Evolutionary conservation across 108 stramenopile genomes (phyloP).

Genomic region (Thalassiosira profunda): DNA sequence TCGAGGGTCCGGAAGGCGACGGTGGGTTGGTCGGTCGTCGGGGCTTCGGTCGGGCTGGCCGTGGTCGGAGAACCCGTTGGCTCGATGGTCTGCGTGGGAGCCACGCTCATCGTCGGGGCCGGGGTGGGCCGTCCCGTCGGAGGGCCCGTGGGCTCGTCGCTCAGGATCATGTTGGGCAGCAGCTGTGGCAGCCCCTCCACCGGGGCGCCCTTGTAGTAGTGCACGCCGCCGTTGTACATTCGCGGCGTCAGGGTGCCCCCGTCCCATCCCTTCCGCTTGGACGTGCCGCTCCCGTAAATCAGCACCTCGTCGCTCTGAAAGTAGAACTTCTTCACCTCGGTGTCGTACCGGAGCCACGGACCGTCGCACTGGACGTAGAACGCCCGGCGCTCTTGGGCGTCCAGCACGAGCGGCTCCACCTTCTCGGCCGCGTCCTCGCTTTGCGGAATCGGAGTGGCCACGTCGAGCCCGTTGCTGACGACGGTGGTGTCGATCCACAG

Average conservation of each 20-base stretch:
- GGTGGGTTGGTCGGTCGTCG: too few relatives aligned
- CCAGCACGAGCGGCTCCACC: constrained; percentile 1
- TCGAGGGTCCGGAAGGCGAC: too few relatives aligned
- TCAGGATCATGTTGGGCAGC: too few relatives aligned
- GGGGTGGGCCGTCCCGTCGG: too few relatives aligned
- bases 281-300: neutral
- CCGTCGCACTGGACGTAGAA: constrained; percentile 33
- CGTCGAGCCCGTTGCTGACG: constrained; percentile 13
- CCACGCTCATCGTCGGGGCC: too few relatives aligned
- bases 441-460: constrained; percentile 12
- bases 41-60: too few relatives aligned
- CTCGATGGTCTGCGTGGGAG: too few relatives aligned
- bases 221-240: neutral
- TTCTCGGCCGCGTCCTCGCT: too few relatives aligned
- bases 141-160: too few relatives aligned
- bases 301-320: neutral
- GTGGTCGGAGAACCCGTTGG: too few relatives aligned
- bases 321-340: neutral
- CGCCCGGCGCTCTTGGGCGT: neutral
- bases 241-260: neutral
- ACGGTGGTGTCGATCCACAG: constrained; percentile 4
- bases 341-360: neutral
- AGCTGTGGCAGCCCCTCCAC: too few relatives aligned
- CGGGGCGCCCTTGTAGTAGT: too few relatives aligned
- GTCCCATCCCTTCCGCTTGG: neutral